Base-by-base conservation (phyloP, 2,329 filamentous ascomycete species). In the Fonsecaea nubica region DNA sequence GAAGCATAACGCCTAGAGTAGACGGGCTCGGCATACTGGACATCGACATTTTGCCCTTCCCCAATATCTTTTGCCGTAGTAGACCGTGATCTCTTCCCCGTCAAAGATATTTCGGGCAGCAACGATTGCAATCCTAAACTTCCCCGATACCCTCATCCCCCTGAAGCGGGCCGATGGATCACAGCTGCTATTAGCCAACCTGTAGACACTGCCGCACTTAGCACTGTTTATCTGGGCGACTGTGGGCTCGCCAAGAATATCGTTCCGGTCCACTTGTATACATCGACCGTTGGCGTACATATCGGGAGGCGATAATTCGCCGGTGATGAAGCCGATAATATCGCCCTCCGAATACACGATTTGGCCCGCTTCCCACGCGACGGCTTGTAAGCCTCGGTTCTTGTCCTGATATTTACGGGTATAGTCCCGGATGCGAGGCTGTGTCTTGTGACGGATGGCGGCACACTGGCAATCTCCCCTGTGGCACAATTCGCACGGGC, bases 211-310 rank as follows among this genome's bases (percentile, higher is more conserved):
- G 36, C 56, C 8, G 36, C 5, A 30, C n/a, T 58, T 21, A 58
- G 36, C 18, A 30, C 36, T 30, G 36, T 58, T 58, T 6, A 58
- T 45, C 56, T 58, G 30, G 35, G 36, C 56, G 56, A 58, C 36
- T 48, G n/a, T 30, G 13, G 36, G 36, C 54, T 57, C 54, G 54
- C 8, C 13, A 12, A 40, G 55, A 32, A 59, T 8, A 48, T 59
- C 40, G 15, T 3, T 18, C 38, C 57, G 56, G 33, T 18, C 56
- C n/a, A 45, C 56, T 10, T 42, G 35, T 59, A 59, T 32, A 59
- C 40, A 59, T 33, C 21, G 12, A 33, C 58, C 25, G 30, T 60
- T 48, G 42, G n/a, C 1, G 42, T 52, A 60, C 30, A 18, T 60
- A 35, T 52, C 25, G 38, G 38, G 40, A 50, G 58, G 58, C 10